Base-by-base conservation (phyloP, 2,329 filamentous ascomycete genomes). In the Immersiporthe knoxdaviesiana region DNA sequence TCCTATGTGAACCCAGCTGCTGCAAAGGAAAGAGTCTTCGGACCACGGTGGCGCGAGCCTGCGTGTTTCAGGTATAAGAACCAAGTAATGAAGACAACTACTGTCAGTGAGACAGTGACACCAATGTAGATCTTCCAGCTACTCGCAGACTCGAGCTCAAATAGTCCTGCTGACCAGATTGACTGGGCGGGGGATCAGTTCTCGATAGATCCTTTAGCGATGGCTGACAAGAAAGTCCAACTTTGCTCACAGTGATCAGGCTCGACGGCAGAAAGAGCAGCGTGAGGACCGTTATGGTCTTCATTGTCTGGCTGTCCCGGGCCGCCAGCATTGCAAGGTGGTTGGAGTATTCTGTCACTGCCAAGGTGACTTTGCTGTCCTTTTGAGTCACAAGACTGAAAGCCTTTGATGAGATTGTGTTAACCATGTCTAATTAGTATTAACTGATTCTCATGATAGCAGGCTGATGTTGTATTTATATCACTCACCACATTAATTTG, bases 241-340 rank as follows among this genome's bases (percentile, higher is more conserved):
- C 3, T 27, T 27, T 52, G 12, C 24, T 63, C 50, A 67, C 68
- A 6, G 64, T 67, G 2, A 69, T 65, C 2, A 67, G 27, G 1
- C 50, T 69, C 1, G 68, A 69, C 1, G 68, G 64, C 16, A 67
- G 59, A 16, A 69, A 69, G 6, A 67, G 60, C 8, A 69, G 14
- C 2, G 59, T 69, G 4, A 67, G 21, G 7, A 69, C 64, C 1
- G 68, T 69, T 30, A 67, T 69, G 1, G 64, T 67, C 16, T 63
- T 69, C 68, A 69, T 67, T 14, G 64, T 69, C 59, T 63, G 64
- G 59, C 64, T 67, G 6, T 69, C 68, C 8, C 59, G 30, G 10
- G 50, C 68, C 35, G 68, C 68, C 35, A 69, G 59, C n/a, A 37
- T 59, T 4, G 64, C 68, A 18, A 67, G 63, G 27, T 63, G 59